Evolutionary conservation across 2,329 filamentous ascomycete species (phyloP), one percentile per base, ranked within the genome.

Genomic region (Colletotrichum liriopes): DNA sequence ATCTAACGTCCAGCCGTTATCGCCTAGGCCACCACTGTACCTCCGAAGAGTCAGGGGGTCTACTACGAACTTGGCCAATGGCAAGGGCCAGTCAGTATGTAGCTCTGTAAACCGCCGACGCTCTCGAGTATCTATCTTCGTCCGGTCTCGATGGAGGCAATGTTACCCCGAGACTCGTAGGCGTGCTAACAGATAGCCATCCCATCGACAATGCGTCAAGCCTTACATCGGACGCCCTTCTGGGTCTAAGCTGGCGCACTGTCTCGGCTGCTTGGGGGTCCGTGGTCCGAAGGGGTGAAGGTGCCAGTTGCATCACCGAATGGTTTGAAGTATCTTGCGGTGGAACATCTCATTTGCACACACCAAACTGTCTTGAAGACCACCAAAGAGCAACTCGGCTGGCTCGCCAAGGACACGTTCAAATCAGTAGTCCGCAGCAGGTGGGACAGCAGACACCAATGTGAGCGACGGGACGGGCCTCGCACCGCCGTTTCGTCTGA

Each of bases 381-480:
- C 18, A 26, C n/a, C n/a, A 49, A 23, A 5, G n/a, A 12, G 47
- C n/a, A 49, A 9, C 11, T 8, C 47, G n/a, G 47, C n/a, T 26
- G n/a, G 47, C n/a, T 23, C 47, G 11, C 47, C n/a, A 23, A 4
- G 49, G 45, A 35, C 23, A 52, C 5, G 37, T 26, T 26, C 9
- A 47, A 51, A 56, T 4, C n/a, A 14, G n/a, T 12, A 26, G n/a
- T 49, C 47, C 11, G 11, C 20, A 26, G n/a, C 55, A 18, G 26
- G 55, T 43, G n/a, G 14, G 37, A 59, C 55, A 35, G 35, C 7
- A 43, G 26, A 20, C 55, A 59, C 37, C 37, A 43, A 26, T 59
- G 41, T 29, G n/a, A 51, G 18, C 29, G 61, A 20, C 67, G 67
- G 61, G 60, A 52, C 67, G 62, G 43, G 37, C 67, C 61, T 70